Conservation (phyloP, 805 yeast genomes). For the Lipomyces orientalis region DNA sequence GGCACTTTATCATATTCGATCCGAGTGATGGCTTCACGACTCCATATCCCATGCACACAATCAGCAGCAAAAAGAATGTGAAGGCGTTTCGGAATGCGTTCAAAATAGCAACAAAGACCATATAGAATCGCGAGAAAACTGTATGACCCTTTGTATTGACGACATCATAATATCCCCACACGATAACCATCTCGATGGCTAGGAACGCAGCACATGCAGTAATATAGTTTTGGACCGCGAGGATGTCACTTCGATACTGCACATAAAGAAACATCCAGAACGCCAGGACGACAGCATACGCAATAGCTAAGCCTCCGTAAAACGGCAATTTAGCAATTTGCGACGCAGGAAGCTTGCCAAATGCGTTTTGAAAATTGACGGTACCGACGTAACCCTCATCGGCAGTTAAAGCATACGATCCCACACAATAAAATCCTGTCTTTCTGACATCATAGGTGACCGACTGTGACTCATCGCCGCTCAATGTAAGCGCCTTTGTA, state of each 20-base stretch:
- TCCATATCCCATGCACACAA: constrained; percentile 92
- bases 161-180: constrained; percentile 90
- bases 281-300: constrained; percentile 81
- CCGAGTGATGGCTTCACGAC: constrained; percentile 84
- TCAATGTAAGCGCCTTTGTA: constrained; percentile 46
- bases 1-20: constrained; percentile 74
- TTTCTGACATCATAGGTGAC: constrained; percentile 66
- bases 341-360: constrained; percentile 84
- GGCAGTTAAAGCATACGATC: constrained; percentile 60
- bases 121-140: constrained; percentile 70
- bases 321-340: constrained; percentile 90
- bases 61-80: constrained; percentile 82
- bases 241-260: constrained; percentile 81
- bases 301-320: constrained; percentile 82
- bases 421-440: constrained; percentile 93
- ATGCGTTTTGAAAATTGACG: constrained; percentile 90
- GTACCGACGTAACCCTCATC: constrained; percentile 59
- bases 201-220: constrained; percentile 83
- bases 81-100: constrained; percentile 83
- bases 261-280: constrained; percentile 83
- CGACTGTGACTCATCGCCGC: constrained; percentile 61
- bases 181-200: constrained; percentile 80
- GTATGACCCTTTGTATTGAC: constrained; percentile 64
- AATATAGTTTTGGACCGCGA: constrained; percentile 89
- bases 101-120: constrained; percentile 76